Percentiles rank a stretch among this genome's conserved stretches.
Conservation (phyloP, 192 early-diverging fungal species). For the Geranomyces michiganensis region DNA sequence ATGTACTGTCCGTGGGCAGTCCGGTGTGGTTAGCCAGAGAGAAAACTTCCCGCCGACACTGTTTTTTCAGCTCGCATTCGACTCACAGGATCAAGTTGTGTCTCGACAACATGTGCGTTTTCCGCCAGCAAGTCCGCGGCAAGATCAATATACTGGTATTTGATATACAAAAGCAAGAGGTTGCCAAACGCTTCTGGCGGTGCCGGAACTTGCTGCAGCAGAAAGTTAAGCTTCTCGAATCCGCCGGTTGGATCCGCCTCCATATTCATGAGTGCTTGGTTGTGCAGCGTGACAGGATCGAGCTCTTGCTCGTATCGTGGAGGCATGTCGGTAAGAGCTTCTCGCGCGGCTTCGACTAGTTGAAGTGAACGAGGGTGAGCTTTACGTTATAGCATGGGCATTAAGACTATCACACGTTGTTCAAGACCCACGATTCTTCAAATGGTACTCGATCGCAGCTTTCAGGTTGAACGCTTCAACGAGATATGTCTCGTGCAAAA, state of each 20-base stretch:
- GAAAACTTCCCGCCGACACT: neutral
- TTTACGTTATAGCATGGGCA: neutral
- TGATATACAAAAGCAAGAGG: slow-evolving; percentile 61
- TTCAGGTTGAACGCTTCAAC: slow-evolving; percentile 70
- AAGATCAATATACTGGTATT: slow-evolving; percentile 61
- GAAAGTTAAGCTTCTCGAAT: slow-evolving; percentile 65
- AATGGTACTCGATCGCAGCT: slow-evolving; percentile 68
- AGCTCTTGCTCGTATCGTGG: slow-evolving; percentile 63
- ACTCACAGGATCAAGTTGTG: slow-evolving; percentile 42
- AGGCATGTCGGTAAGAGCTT: slow-evolving; percentile 71
- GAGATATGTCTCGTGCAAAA: slow-evolving; percentile 63
- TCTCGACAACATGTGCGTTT: slow-evolving; percentile 39
- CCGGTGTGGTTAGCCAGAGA: neutral
- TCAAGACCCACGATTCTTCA: slow-evolving; percentile 56
- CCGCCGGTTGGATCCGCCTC: slow-evolving; percentile 61
- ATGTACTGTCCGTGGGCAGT: slow-evolving; percentile 41
- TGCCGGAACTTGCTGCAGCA: slow-evolving; percentile 57
- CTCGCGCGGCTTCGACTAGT: slow-evolving; percentile 59
- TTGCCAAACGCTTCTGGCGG: slow-evolving; percentile 68
- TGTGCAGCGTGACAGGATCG: slow-evolving; percentile 67
- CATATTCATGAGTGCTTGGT: slow-evolving; percentile 67
- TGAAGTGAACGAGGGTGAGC: neutral
- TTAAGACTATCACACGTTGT: no score
- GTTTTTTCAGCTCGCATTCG: neutral
- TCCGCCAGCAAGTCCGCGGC: slow-evolving; percentile 67